Conservation (phyloP, 2,329 filamentous ascomycete genomes). For the Colletotrichum gloeosporioides region DNA sequence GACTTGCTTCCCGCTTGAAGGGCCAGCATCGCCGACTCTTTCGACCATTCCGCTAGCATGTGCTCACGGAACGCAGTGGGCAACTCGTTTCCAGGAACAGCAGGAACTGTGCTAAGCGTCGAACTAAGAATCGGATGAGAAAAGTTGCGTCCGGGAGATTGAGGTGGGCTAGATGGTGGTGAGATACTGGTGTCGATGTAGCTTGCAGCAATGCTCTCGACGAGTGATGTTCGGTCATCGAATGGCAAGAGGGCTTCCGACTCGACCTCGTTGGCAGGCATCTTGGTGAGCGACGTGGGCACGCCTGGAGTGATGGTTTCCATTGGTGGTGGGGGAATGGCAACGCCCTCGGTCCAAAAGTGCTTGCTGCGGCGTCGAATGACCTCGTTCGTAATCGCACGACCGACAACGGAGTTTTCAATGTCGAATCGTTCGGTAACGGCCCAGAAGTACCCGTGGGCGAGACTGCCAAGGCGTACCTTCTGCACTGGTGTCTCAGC, state of each 20-base stretch:
- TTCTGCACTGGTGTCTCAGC: constrained; percentile 72
- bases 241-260: constrained; percentile 75
- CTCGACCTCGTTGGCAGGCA: constrained; percentile 60
- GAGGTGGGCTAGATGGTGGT: constrained; percentile 72
- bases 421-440: constrained; percentile 80
- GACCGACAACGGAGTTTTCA: constrained; percentile 71
- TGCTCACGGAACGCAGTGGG: constrained; percentile 73
- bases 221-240: constrained; percentile 72
- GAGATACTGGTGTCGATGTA: constrained; percentile 70
- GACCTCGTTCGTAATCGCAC: constrained; percentile 78
- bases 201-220: constrained; percentile 74
- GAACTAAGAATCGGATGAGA: constrained; percentile 65
- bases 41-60: constrained; percentile 81
- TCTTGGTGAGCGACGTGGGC: constrained; percentile 46
- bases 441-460: constrained; percentile 88
- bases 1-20: constrained; percentile 74
- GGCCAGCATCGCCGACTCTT: constrained; percentile 72
- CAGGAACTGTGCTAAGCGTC: constrained; percentile 43
- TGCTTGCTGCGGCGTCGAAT: constrained; percentile 73
- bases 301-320: constrained; percentile 64
- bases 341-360: constrained; percentile 80
- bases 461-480: constrained; percentile 80
- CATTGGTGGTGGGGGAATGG: constrained; percentile 70
- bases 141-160: constrained; percentile 71
- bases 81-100: constrained; percentile 58